Evolutionary conservation across 106 monocot genomes (phyloP), one percentile per base, ranked within the genome.

Genomic region (Dioscorea zingiberensis): DNA sequence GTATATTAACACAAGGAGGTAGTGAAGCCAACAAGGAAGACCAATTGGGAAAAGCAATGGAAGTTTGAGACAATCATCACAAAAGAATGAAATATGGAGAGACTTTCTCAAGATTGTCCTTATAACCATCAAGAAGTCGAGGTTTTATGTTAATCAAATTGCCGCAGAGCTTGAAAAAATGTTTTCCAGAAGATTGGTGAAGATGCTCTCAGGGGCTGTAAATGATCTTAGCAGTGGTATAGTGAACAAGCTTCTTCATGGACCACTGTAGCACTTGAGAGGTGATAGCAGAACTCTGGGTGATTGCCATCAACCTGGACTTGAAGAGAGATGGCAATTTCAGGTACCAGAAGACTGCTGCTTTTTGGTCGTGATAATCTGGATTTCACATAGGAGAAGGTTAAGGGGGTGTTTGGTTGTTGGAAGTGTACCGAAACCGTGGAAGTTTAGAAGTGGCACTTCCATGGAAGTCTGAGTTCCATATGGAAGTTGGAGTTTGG

Each of bases 11-110:
- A 92, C 59, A 97, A 92, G 67, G 97, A 97, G 54, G 88, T 97
- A 13, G 88, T 97, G 97, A 88, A 72, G 97, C 92, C 32, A 97
- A 92, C 70, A 97, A 88, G 57, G 97, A 97, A 72, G 92, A 97
- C 21, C 80, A 92, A 17, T 55, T 84, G 25, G 79, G 88, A 63
- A 97, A 92, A 56, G 88, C 88, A 45, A 86, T 85, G 84, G 97
- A 97, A 70, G 97, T n/a, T 92, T 26, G 85, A 89, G 59, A 32
- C 66, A 17, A 81, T 97, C 27, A 97, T 97, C 63, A 71, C 57
- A 1, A 48, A 97, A 53, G 92, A 97, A 66, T 30, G 85, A 92
- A 73, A 80, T 84, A 25, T 97, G 97, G 97, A 81, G 92, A 44
- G 92, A 97, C 59, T 97, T 92, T 2, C 59, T 97, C 70, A 88